These are phyloP conservation scores for Neofusicoccum cordaticola DNA, from an alignment of 2,329 filamentous ascomycete genomes.

Conservation along the genomic window DNA sequence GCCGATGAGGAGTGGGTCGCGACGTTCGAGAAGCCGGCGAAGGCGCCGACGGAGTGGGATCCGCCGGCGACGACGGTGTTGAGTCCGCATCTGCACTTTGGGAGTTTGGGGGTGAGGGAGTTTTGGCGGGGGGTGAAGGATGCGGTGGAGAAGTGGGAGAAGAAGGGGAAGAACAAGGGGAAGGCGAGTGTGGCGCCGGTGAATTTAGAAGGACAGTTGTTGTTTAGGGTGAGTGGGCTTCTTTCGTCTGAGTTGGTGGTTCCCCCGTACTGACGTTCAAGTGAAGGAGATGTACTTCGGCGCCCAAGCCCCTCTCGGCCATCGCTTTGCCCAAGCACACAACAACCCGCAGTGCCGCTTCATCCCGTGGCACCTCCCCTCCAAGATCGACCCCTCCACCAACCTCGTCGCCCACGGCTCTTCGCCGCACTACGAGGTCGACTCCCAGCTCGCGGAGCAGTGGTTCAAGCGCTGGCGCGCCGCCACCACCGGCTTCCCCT, in stretches of 20 bases:
- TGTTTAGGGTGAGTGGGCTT: constrained; percentile 54
- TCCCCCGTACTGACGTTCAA: no score
- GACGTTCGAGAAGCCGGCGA: constrained; percentile 73
- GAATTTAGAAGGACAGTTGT: constrained; percentile 68
- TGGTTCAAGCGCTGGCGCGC: constrained; percentile 68
- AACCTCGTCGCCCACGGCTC: constrained; percentile 34
- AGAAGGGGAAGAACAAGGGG: constrained; percentile 48
- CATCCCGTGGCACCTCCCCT: constrained; percentile 74
- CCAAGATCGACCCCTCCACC: constrained; percentile 48
- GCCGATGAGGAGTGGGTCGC: constrained; percentile 64
- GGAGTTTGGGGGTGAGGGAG: constrained; percentile 65
- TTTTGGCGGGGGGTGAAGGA: constrained; percentile 72
- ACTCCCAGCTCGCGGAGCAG: constrained; percentile 59
- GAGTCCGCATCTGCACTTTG: constrained; percentile 73
- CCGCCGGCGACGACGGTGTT: constrained; percentile 72
- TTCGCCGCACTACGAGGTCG: constrained; percentile 62
- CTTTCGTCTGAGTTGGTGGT: not conserved
- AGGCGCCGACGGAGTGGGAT: constrained; percentile 69
- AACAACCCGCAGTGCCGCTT: constrained; percentile 69
- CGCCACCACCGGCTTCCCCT: constrained; percentile 72
- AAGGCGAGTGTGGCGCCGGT: constrained; percentile 56
- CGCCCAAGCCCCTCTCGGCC: constrained; percentile 67
- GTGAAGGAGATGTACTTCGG: constrained; percentile 73
- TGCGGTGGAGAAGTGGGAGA: constrained; percentile 57
- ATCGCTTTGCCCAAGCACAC: constrained; percentile 61